Percentiles rank a stretch among this genome's conserved stretches.
Evolutionary conservation across 2,329 filamentous ascomycete genomes (phyloP).

Genomic region (Biscogniauxia mediterranea): DNA sequence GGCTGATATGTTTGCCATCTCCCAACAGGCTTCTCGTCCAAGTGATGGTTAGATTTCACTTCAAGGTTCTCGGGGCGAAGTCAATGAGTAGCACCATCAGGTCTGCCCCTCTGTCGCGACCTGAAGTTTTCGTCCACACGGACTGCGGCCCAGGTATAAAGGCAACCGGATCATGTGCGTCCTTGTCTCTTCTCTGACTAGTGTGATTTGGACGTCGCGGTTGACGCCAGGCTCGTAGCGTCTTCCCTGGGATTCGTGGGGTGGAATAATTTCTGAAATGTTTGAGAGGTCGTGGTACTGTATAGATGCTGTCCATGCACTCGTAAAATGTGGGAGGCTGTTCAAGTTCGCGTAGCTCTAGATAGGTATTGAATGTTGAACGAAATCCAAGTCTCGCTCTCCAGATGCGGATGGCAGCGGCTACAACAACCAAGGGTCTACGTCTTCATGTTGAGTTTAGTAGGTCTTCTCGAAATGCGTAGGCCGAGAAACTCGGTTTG

Average conservation of each 20-base stretch:
- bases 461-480: slow-evolving; percentile 9
- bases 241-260: not conserved
- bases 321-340: too few relatives aligned
- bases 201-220: not conserved
- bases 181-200: not conserved
- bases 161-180: not conserved
- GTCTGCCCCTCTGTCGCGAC: not conserved
- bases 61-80: too few relatives aligned
- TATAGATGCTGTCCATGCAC: too few relatives aligned
- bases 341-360: too few relatives aligned
- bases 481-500: slow-evolving; percentile 4
- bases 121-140: not conserved
- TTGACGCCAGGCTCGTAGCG: not conserved
- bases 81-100: too few relatives aligned
- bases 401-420: too few relatives aligned
- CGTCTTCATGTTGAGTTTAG: slow-evolving; percentile 2
- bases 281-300: too few relatives aligned
- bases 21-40: too few relatives aligned
- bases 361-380: too few relatives aligned
- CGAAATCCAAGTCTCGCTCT: too few relatives aligned
- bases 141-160: slow-evolving; percentile 7
- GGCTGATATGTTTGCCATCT: too few relatives aligned
- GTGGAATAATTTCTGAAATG: not conserved
- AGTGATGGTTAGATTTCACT: too few relatives aligned
- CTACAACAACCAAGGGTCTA: slow-evolving; percentile 2